Evolutionary conservation across 345 rosid genomes (phyloP).

Genomic region (Acer campestre): DNA sequence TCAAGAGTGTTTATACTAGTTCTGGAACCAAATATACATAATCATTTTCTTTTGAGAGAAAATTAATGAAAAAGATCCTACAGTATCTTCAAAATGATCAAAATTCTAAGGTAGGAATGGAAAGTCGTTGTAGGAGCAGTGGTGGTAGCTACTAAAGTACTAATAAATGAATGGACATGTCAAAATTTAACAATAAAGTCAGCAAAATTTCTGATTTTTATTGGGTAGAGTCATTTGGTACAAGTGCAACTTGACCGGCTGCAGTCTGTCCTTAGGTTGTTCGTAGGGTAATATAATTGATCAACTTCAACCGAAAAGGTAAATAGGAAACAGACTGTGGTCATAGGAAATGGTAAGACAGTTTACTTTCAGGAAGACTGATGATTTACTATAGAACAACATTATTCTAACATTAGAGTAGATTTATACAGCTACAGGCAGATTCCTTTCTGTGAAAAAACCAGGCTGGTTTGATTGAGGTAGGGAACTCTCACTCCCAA

Average conservation of each 20-base stretch:
- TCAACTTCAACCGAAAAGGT: not conserved
- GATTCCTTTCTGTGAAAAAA: not conserved
- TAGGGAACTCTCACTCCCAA: constrained; percentile 25
- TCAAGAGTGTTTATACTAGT: not conserved
- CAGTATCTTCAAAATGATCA: no score
- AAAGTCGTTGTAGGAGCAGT: no score
- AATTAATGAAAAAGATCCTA: no score
- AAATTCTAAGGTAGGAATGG: no score
- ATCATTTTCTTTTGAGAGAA: no score
- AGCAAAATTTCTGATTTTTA: not conserved
- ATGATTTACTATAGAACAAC: no score
- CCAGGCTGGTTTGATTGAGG: constrained; percentile 31
- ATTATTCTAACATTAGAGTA: no score
- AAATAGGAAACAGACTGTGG: not conserved
- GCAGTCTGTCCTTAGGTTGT: not conserved
- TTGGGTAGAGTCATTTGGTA: not conserved
- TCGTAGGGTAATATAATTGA: not conserved
- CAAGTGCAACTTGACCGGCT: not conserved
- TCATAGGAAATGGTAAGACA: no score
- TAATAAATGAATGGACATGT: no score
- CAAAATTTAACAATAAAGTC: not conserved
- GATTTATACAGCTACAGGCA: not conserved
- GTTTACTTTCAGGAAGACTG: not conserved
- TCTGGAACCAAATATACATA: not conserved
- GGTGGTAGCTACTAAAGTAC: no score